These are phyloP conservation scores for Fusarium illudens DNA, from an alignment of 2,329 filamentous ascomycete species.

Conservation along the genomic window DNA sequence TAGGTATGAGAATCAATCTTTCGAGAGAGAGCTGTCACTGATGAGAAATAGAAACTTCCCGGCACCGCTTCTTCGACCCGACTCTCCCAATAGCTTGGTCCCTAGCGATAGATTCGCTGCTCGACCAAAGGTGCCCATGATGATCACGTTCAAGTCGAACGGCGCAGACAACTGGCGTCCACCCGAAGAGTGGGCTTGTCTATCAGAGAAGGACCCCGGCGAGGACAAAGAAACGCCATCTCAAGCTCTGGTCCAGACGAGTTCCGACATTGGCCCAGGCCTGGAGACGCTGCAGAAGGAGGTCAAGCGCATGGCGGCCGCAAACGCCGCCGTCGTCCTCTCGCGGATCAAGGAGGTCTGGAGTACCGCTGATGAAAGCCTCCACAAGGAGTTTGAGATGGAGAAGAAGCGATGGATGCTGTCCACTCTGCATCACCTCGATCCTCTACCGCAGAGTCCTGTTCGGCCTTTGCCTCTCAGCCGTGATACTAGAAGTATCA, in stretches of 20 bases:
- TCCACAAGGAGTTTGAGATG: constrained; percentile 51
- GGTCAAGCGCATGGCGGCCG: constrained; percentile 33
- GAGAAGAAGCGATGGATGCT: constrained; percentile 69
- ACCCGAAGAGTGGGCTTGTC: constrained; percentile 54
- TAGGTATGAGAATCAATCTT: neutral
- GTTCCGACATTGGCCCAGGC: neutral
- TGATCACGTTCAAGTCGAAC: constrained; percentile 43
- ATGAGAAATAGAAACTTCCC: constrained; percentile 19
- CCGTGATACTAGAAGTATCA: constrained; percentile 20
- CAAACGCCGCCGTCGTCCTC: constrained; percentile 54
- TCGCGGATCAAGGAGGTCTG: constrained; percentile 58
- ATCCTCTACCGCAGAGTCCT: constrained; percentile 41
- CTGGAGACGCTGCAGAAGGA: constrained; percentile 20
- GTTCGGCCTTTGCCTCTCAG: neutral
- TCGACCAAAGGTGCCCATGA: constrained; percentile 19
- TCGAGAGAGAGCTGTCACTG: neutral
- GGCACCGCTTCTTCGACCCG: constrained; percentile 21
- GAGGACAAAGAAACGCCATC: neutral
- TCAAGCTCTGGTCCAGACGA: neutral
- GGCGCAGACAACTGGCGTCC: constrained; percentile 57
- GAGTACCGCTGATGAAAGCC: constrained; percentile 20
- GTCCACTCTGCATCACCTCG: constrained; percentile 61
- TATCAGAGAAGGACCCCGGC: neutral
- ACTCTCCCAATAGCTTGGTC: constrained; percentile 24
- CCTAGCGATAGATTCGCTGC: constrained; percentile 9